These are phyloP conservation scores for Erodium moschatum DNA, from an alignment of 441 rosid genomes.

Conservation along the genomic window DNA sequence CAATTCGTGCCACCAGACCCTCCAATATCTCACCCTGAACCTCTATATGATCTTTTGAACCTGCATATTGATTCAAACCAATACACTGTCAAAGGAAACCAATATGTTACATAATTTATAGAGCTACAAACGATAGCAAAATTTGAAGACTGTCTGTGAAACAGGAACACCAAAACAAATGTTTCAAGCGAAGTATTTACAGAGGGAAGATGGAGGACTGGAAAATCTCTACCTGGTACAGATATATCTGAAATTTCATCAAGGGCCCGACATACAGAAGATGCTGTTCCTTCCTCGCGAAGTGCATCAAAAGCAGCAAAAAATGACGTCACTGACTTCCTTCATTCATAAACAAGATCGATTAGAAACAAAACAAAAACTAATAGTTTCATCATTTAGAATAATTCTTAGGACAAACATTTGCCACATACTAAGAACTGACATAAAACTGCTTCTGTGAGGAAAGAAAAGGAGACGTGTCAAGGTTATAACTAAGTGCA, in stretches of 20 bases:
- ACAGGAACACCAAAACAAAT: neutral
- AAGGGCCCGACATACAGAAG: conserved; percentile 77
- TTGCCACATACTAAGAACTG: neutral
- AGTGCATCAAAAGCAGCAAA: conserved; percentile 78
- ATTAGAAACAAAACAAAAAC: conserved; percentile 17
- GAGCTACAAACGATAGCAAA: neutral
- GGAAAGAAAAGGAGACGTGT: neutral
- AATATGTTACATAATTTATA: neutral
- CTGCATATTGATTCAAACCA: conserved; percentile 32
- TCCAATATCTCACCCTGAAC: conserved; percentile 93
- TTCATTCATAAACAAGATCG: conserved; percentile 32
- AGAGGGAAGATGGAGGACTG: neutral
- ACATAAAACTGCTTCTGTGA: conserved; percentile 6
- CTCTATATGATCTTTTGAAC: conserved; percentile 68
- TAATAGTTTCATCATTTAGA: neutral
- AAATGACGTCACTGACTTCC: conserved; percentile 78
- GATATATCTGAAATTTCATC: conserved; percentile 87
- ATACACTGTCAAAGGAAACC: neutral
- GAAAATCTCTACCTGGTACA: conserved; percentile 50
- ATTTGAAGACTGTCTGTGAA: neutral
- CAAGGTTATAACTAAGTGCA: neutral
- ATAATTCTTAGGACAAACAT: neutral
- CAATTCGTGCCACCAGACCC: conserved; percentile 94
- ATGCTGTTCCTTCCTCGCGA: conserved; percentile 89
- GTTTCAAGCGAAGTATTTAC: neutral